Conservation (phyloP, 148 eudicot species). For the Chenopodium suecicum region DNA sequence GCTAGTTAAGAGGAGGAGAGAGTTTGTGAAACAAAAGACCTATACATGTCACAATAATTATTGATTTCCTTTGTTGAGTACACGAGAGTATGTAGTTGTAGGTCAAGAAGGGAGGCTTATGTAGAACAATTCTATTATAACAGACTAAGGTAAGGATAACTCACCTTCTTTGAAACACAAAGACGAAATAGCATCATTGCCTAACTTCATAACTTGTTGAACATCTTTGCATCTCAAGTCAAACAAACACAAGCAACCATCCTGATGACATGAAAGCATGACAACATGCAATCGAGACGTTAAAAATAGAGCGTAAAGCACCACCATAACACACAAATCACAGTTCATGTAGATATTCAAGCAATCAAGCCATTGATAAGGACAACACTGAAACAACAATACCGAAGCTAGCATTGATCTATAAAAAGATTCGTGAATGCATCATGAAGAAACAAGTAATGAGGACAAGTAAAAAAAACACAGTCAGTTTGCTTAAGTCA, state of each 20-base stretch:
- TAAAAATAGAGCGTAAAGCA: not conserved
- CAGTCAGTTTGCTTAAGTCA: too few species aligned
- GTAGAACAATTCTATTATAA: not conserved
- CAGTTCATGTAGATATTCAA: not conserved
- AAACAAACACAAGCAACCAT: slow-evolving; percentile 84
- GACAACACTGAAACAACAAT: too few species aligned
- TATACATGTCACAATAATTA: too few species aligned
- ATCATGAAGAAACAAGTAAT: not conserved
- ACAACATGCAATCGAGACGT: slow-evolving; percentile 9
- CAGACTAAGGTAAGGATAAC: not conserved
- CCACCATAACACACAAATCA: not conserved
- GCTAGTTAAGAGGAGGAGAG: too few species aligned
- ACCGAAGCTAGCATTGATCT: not conserved
- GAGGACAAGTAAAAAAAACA: too few species aligned
- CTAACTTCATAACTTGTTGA: slow-evolving; percentile 54
- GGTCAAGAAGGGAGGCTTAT: not conserved
- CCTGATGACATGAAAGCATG: slow-evolving; percentile 41
- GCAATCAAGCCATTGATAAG: not conserved
- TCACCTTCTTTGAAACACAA: slow-evolving; percentile 84
- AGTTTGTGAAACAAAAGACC: too few species aligned
- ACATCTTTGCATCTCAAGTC: slow-evolving; percentile 87
- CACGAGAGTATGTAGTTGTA: too few species aligned
- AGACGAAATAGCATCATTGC: slow-evolving; percentile 64
- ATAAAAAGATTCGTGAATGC: not conserved
- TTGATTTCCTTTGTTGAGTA: too few species aligned